phyloP scores from a whole-genome alignment of 495 filamentous ascomycete species.

The Sphaerosporella brunnea region DNA sequence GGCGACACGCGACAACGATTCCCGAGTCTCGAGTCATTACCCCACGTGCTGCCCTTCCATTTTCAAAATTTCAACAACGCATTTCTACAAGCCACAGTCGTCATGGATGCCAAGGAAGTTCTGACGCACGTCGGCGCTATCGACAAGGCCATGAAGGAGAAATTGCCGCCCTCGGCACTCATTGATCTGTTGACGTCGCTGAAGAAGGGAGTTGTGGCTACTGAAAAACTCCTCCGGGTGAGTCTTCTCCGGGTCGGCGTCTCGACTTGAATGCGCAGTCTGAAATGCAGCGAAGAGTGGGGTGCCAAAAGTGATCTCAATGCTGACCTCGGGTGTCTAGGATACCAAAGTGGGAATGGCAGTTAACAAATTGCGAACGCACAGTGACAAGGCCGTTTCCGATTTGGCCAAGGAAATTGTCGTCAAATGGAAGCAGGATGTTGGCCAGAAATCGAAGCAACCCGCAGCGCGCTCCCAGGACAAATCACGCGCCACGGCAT shows the following conservation, averaged over 20 bases:
- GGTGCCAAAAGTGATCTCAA: not conserved
- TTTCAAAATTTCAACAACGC: conserved; percentile 5
- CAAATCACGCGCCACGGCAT: conserved; percentile 27
- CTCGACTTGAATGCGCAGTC: too few species aligned
- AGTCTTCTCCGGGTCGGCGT: conserved; percentile 22
- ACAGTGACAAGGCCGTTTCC: conserved; percentile 59
- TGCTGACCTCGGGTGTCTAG: conserved; percentile 27
- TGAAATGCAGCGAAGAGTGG: too few species aligned
- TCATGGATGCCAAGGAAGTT: conserved; percentile 71
- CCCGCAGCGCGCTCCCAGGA: conserved; percentile 35
- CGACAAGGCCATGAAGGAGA: conserved; percentile 52
- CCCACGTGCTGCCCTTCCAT: not conserved
- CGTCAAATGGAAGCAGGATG: conserved; percentile 65
- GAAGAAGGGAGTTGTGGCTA: conserved; percentile 58
- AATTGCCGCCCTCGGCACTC: conserved; percentile 46
- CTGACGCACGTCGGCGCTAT: conserved; percentile 52
- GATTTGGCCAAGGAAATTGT: conserved; percentile 63
- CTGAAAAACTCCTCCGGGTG: conserved; percentile 67
- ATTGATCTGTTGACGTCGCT: conserved; percentile 55
- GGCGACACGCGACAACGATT: too few species aligned
- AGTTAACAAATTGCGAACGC: conserved; percentile 62
- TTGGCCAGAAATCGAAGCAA: conserved; percentile 48
- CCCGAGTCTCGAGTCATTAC: too few species aligned
- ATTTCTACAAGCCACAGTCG: conserved; percentile 1
- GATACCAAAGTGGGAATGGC: conserved; percentile 81